Percentiles rank a stretch among this genome's conserved stretches.
phyloP scores from a whole-genome alignment of 2,329 filamentous ascomycete species.

The Erysiphe pulchra region DNA sequence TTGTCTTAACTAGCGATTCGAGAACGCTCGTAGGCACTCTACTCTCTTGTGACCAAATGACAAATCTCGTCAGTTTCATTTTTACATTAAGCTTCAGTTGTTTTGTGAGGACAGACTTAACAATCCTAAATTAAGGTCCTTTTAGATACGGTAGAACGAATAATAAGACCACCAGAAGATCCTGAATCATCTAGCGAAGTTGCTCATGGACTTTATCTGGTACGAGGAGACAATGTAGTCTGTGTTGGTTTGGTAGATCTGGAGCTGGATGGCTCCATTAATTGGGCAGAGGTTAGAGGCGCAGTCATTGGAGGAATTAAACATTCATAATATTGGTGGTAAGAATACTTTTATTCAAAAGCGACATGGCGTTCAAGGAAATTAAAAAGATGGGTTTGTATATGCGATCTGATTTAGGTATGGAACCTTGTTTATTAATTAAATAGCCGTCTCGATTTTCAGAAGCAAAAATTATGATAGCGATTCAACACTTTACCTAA shows the following conservation, averaged over 20 bases:
- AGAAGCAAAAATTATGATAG: too few species aligned
- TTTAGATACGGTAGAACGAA: conserved; percentile 58
- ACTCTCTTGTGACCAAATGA: conserved; percentile 68
- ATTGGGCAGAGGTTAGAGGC: conserved; percentile 79
- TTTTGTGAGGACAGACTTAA: too few species aligned
- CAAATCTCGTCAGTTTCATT: conserved; percentile 49
- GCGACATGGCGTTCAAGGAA: background rate
- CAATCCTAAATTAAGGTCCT: conserved; percentile 31
- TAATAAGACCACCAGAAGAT: conserved; percentile 70
- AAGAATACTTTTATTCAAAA: background rate
- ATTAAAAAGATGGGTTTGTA: background rate
- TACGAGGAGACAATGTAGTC: conserved; percentile 85
- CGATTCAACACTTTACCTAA: too few species aligned
- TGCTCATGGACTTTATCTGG: conserved; percentile 67
- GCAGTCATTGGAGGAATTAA: conserved; percentile 65
- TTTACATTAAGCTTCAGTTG: too few species aligned
- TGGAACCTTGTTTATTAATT: too few species aligned
- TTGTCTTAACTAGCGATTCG: conserved; percentile 79
- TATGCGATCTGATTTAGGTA: background rate
- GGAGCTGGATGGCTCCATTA: conserved; percentile 64
- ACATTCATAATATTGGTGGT: conserved; percentile 24
- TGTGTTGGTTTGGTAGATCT: conserved; percentile 78
- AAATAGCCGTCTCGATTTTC: too few species aligned
- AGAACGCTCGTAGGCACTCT: conserved; percentile 65
- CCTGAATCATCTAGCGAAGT: conserved; percentile 57